Percentiles rank a stretch among this genome's conserved stretches.
These are phyloP conservation scores for Phytomonas francai DNA, from an alignment of 208 protist genomes.

Conservation along the genomic window DNA sequence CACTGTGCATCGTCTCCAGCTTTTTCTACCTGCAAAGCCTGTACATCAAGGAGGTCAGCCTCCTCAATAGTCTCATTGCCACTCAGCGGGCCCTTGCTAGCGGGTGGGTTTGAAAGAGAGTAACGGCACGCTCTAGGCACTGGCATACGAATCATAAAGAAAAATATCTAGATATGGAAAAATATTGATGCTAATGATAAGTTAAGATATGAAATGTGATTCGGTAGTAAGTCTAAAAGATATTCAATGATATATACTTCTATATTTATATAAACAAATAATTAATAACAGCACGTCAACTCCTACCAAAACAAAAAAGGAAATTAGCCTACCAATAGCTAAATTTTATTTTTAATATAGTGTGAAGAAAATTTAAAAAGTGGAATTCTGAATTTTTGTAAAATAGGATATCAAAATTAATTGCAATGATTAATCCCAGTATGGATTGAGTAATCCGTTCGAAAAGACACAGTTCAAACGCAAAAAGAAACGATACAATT, in stretches of 20 bases:
- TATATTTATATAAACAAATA: background rate
- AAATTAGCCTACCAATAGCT: slow-evolving; percentile 5
- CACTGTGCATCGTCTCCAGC: slow-evolving; percentile 39
- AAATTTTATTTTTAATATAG: background rate
- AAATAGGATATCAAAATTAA: background rate
- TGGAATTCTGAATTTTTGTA: background rate
- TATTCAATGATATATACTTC: slow-evolving; percentile 1
- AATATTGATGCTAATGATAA: slow-evolving; percentile 1
- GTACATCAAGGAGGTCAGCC: slow-evolving; percentile 52
- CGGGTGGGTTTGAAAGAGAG: slow-evolving; percentile 27
- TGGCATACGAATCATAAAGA: background rate
- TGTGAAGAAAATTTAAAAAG: background rate
- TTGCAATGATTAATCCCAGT: background rate
- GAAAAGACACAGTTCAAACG: background rate
- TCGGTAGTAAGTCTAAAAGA: background rate
- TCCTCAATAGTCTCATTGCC: slow-evolving; percentile 56
- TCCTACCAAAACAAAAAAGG: slow-evolving; percentile 3
- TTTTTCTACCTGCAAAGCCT: slow-evolving; percentile 40
- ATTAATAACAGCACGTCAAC: slow-evolving; percentile 8
- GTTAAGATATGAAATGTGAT: slow-evolving; percentile 3
- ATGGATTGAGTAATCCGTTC: background rate
- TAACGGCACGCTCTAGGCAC: slow-evolving; percentile 14
- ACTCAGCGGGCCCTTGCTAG: slow-evolving; percentile 20
- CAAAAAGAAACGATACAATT: background rate
- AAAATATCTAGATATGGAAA: background rate